Base-by-base conservation (phyloP, 768 basidiomycete genomes). In the Boletus barrowsii region DNA sequence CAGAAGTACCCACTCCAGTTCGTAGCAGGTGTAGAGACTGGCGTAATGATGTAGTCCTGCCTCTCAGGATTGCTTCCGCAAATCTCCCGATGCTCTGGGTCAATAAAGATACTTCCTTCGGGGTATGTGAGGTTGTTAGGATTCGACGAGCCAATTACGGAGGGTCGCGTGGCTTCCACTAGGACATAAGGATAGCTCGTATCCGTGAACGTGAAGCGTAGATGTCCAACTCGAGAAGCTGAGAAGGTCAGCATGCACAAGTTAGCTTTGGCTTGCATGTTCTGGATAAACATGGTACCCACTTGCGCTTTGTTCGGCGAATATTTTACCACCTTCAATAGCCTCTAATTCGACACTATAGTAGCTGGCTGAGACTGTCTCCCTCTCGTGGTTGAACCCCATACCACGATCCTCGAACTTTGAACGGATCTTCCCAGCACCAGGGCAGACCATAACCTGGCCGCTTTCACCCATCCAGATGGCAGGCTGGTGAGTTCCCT, bases 381-480 rank as follows among this genome's bases (percentile, higher is more conserved):
- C 87, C n/a, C 66, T 71, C 20, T 75, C 76, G 50, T 80, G 75
- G 20, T 68, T 76, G 61, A 83, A 81, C 1, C 54, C 56, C 69
- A 88, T 72, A 1, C 83, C 84, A 10, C 87, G 76, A 42, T 80
- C 69, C 41, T 83, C 82, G 55, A 90, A 87, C 5, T 73, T 73
- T 10, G 77, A 71, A 39, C 76, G 76, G 1, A 89, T 72, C 4
- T 63, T 53, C 17, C 79, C 79, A 9, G 68, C 67, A 7, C 87
- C 87, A 11, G 88, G 86, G 29, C 78, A 76, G 24, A 90, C 73
- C 5, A 80, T 75, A 3, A 84, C 79, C 44, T 81, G 80, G 0
- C 80, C 88, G 57, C 83, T 87, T 61, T 88, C 88, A 3, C 86
- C 90, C 89, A 93, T 92, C 90, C 89, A 92, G 36, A 93, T 91